Conservation (phyloP, 345 rosid species). For the Linum trigynum region DNA sequence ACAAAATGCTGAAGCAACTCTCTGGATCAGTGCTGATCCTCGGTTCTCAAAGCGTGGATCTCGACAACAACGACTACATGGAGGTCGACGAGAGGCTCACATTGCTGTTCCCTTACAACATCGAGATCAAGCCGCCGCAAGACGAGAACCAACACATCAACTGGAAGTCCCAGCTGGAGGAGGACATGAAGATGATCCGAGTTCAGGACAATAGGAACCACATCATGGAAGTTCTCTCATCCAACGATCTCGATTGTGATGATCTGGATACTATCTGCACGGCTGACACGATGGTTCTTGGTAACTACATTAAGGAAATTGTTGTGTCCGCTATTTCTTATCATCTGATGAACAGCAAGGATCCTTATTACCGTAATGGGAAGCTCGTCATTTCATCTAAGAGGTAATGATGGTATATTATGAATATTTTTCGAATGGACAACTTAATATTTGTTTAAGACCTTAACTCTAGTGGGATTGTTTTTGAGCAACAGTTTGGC, state of each 20-base stretch:
- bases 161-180: constrained; percentile 3
- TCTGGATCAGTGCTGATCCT: constrained; percentile 4
- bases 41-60: not conserved
- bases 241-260: constrained; percentile 1
- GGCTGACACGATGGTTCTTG: constrained; percentile 3
- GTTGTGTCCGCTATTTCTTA: constrained; percentile 4
- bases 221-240: not conserved
- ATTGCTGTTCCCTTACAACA: not conserved
- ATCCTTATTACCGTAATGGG: not conserved
- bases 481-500: constrained; percentile 48
- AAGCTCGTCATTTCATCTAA: constrained; percentile 3
- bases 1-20: not conserved
- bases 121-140: not conserved
- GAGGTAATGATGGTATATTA: not conserved
- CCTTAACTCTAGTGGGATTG: not conserved
- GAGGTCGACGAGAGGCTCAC: not conserved
- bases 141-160: not conserved
- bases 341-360: not conserved
- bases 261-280: not conserved
- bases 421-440: not conserved
- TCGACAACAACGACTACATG: not conserved
- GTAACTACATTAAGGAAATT: constrained; percentile 1
- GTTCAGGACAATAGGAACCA: constrained; percentile 5
- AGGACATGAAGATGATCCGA: constrained; percentile 6
- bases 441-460: not conserved